Base-by-base conservation (phyloP, 257 asterid species). In the Anisodus acutangulus region DNA sequence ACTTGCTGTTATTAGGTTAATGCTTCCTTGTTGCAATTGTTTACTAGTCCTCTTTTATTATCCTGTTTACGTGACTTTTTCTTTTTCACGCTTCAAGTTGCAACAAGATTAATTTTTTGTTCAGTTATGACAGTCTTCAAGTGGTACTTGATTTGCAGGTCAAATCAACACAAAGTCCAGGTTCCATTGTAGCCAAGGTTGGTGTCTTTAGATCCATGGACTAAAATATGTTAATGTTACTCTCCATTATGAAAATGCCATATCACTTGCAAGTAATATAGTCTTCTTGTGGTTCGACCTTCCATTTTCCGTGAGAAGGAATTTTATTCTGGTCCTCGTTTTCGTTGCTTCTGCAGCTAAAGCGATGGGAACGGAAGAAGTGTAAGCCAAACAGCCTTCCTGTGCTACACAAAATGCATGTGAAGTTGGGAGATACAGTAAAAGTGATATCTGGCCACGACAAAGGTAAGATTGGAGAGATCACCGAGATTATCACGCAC, bases 321-420 rank as follows among this genome's bases (percentile, higher is more conserved):
- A 4, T 70, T 70, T 43, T 66, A 70, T 31, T 16, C 8, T 0
- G 16, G 3, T 69, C 7, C 17, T 17, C 55, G 0, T 41, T 70
- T 70, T 31, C 43, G 11, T 58, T 87, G 49, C 74, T 49, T 60
- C 67, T 82, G 81, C 92, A 96, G 98, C 87, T 94, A 72, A 96
- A 94, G 87, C 35, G 35, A 31, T 31, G 35, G 35, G 35, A 31
- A 31, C 35, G 35, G 35, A 31, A 31, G 35, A 31, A 96, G 54
- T 94, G 99, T 95, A 94, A 92, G 87, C 95, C 97, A 78, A 96
- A 96, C 97, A 92, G 99, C 87, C 91, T 96, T 45, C 98, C 99
- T 0, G 91, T 90, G 85, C 90, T 95, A 39, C 98, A 92, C 60
- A 94, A 94, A 84, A 91, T 96, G 95, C 99, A 96, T 53, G 98